Base-by-base conservation (phyloP, 306 rosid species). In the Abrus precatorius region DNA sequence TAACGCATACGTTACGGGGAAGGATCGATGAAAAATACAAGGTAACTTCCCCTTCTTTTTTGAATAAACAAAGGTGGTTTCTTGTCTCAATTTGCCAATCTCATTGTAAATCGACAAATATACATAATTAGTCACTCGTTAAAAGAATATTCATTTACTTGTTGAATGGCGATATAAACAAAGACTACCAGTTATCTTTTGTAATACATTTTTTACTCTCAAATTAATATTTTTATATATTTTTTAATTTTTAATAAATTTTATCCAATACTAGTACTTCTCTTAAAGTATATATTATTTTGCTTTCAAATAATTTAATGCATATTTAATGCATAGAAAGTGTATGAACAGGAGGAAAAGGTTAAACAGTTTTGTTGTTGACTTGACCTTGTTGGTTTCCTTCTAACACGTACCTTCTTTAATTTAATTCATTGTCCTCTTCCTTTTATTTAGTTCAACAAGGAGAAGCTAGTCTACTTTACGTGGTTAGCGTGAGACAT, bases 311-410 rank as follows among this genome's bases (percentile, higher is more conserved):
- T 68, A 48, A 44, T 52, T 2, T 70, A 32, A 29, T 65, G 48
- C 13, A 8, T 47, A 8, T 3, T 47, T 3, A 5, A 47, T 47
- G 5, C 1, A 5, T 52, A 14, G 5, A 60, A 3, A 9, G 45
- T 40, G 9, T 36, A 44, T 77, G 55, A 70, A 52, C 4, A 29
- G 53, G 41, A 53, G 36, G 53, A 53, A 47, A 80, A 32, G 27
- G 28, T 30, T 59, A 4, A 72, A 3, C 3, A 59, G 47, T 63
- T 20, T 20, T 56, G 70, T 34, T 3, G 80, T 83, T 83, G 83
- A 79, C 84, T 73, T 74, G 84, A 79, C 85, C 79, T 34, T 33
- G 20, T 7, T 68, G 2, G 76, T 55, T 86, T 82, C 9, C 82
- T 75, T 82, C 69, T 0, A 34, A 12, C 45, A 33, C 1, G 55